phyloP scores from a whole-genome alignment of 345 rosid species.

The Psidium friedrichsthalianum region DNA sequence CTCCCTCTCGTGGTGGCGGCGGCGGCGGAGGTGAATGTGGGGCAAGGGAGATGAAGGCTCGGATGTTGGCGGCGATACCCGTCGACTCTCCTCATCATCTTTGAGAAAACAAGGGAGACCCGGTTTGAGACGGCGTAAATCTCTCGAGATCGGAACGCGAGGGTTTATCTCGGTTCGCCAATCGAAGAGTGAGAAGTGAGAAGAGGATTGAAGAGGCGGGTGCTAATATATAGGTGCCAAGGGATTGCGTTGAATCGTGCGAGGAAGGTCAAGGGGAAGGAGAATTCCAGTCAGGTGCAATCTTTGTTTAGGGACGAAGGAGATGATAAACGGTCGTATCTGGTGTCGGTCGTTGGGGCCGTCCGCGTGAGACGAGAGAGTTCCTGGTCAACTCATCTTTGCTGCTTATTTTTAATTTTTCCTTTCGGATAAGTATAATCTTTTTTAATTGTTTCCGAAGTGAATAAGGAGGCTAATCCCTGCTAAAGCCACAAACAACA shows the following conservation, averaged over 20 bases:
- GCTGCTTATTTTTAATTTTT: neutral
- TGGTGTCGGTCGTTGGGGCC: neutral
- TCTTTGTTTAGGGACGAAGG: no score
- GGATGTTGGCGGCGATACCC: neutral
- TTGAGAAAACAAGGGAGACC: neutral
- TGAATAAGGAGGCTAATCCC: neutral
- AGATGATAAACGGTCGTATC: no score
- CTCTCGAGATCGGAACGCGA: neutral
- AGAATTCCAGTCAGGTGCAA: no score
- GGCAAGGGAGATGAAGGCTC: conserved; percentile 23
- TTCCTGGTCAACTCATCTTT: neutral
- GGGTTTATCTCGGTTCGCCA: neutral
- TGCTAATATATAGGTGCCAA: no score
- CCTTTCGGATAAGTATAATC: neutral
- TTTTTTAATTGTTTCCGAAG: neutral
- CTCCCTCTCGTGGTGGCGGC: conserved; percentile 6
- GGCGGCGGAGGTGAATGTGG: conserved; percentile 19
- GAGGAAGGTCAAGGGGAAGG: no score
- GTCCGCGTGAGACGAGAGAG: neutral
- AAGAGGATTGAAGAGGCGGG: no score
- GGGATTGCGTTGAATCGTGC: no score
- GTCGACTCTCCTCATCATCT: conserved; percentile 2
- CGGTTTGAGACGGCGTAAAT: neutral
- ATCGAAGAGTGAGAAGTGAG: no score
- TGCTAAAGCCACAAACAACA: neutral